Percentiles rank a stretch among this genome's conserved stretches.
These are phyloP conservation scores for Barnettozyma botsteinii DNA, from an alignment of 805 yeast genomes.

Conservation along the genomic window DNA sequence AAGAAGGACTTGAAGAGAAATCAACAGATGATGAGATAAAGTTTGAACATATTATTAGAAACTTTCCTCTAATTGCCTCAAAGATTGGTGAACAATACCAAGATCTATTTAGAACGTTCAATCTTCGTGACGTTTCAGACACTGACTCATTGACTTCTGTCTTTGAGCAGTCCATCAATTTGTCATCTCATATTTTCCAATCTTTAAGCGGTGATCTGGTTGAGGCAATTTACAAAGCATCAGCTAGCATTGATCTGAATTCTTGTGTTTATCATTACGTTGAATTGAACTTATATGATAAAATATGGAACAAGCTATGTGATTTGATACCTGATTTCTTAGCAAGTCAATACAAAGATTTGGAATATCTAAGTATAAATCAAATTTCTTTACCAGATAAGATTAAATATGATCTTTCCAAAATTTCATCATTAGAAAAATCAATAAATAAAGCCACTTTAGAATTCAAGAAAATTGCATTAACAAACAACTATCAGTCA, in stretches of 20 bases:
- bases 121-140: slow-evolving; percentile 27
- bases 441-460: slow-evolving; percentile 46
- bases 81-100: slow-evolving; percentile 36
- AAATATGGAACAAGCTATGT: slow-evolving; percentile 50
- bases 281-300: slow-evolving; percentile 61
- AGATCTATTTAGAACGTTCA: slow-evolving; percentile 33
- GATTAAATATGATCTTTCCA: slow-evolving; percentile 24
- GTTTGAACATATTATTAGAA: slow-evolving; percentile 35
- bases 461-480: slow-evolving; percentile 42
- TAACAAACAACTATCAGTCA: slow-evolving; percentile 40
- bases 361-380: slow-evolving; percentile 30
- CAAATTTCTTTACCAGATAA: slow-evolving; percentile 37
- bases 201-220: slow-evolving; percentile 21
- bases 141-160: slow-evolving; percentile 24
- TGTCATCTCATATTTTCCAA: slow-evolving; percentile 26
- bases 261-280: slow-evolving; percentile 61
- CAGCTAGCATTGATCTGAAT: slow-evolving; percentile 42
- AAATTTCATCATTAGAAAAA: slow-evolving; percentile 32
- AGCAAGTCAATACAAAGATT: slow-evolving; percentile 17
- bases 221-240: slow-evolving; percentile 21
- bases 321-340: slow-evolving; percentile 23
- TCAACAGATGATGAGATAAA: slow-evolving; percentile 13
- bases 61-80: slow-evolving; percentile 34
- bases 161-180: slow-evolving; percentile 23
- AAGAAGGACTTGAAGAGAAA: background rate